phyloP scores from a whole-genome alignment of 495 filamentous ascomycete genomes.

The Penicillium mononematosum region DNA sequence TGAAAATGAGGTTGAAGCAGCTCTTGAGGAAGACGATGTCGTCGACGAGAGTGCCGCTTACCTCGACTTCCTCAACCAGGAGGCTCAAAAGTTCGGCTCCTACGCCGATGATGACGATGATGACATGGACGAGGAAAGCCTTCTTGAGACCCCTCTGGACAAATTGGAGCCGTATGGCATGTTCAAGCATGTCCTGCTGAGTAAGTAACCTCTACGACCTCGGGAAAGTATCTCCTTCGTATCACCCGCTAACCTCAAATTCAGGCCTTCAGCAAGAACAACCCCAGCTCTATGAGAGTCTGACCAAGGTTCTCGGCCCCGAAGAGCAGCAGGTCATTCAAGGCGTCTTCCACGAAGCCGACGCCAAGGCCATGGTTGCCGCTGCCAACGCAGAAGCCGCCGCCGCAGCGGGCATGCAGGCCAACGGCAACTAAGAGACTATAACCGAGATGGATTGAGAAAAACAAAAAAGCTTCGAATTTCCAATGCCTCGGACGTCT shows the following conservation, averaged over 20 bases:
- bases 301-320: conserved; percentile 73
- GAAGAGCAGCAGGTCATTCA: conserved; percentile 83
- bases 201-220: conserved; percentile 55
- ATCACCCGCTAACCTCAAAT: conserved; percentile 19
- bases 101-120: conserved; percentile 77
- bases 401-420: conserved; percentile 36
- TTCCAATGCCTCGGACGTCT: conserved; percentile 8
- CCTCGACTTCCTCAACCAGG: conserved; percentile 91
- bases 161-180: conserved; percentile 89
- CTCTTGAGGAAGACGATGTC: conserved; percentile 58
- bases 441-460: conserved; percentile 8
- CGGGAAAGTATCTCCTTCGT: neutral
- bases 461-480: conserved; percentile 7
- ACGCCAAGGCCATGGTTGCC: conserved; percentile 52
- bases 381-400: conserved; percentile 42
- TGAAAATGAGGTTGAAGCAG: conserved; percentile 59
- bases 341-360: conserved; percentile 76
- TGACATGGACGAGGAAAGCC: conserved; percentile 83
- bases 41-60: conserved; percentile 92
- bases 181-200: conserved; percentile 76
- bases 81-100: conserved; percentile 80
- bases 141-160: conserved; percentile 92
- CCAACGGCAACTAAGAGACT: conserved; percentile 41
- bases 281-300: conserved; percentile 77
- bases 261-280: conserved; percentile 86